Conservation (phyloP, 148 eudicot genomes). For the Simmondsia chinensis region DNA sequence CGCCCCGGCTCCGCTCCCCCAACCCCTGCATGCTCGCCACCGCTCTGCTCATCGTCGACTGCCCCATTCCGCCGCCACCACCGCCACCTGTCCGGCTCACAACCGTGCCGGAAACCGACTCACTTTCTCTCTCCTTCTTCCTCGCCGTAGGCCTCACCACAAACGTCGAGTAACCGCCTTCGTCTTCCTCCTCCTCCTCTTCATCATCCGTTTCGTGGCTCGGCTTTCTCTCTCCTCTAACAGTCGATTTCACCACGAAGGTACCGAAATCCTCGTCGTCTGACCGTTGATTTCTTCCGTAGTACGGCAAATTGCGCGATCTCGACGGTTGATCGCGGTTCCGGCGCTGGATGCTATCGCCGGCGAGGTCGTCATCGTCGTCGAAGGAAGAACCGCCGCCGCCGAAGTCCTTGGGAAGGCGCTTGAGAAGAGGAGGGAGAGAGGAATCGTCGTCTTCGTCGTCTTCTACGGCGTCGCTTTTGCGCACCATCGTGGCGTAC, state of each 20-base stretch:
- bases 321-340: slow-evolving; percentile 4
- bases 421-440: slow-evolving; percentile 84
- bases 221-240: slow-evolving; percentile 3
- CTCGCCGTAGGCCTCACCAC: slow-evolving; percentile 42
- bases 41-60: slow-evolving; percentile 65
- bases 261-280: slow-evolving; percentile 29
- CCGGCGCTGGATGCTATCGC: slow-evolving; percentile 57
- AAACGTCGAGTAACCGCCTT: slow-evolving; percentile 52
- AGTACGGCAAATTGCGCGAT: slow-evolving; percentile 19
- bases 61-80: slow-evolving; percentile 20
- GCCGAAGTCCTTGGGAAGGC: slow-evolving; percentile 93
- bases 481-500: slow-evolving; percentile 38
- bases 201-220: slow-evolving; percentile 10
- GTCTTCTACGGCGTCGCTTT: slow-evolving; percentile 24
- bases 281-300: slow-evolving; percentile 4
- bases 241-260: slow-evolving; percentile 19
- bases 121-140: slow-evolving; percentile 35
- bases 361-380: slow-evolving; percentile 42
- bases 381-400: slow-evolving; percentile 32
- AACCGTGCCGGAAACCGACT: slow-evolving; percentile 42
- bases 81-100: slow-evolving; percentile 40
- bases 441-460: slow-evolving; percentile 50
- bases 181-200: slow-evolving; percentile 32
- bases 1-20: slow-evolving; percentile 41
- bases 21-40: slow-evolving; percentile 89